Base-by-base conservation (phyloP, 2,329 filamentous ascomycete species). In the Aureobasidium mangrovei region DNA sequence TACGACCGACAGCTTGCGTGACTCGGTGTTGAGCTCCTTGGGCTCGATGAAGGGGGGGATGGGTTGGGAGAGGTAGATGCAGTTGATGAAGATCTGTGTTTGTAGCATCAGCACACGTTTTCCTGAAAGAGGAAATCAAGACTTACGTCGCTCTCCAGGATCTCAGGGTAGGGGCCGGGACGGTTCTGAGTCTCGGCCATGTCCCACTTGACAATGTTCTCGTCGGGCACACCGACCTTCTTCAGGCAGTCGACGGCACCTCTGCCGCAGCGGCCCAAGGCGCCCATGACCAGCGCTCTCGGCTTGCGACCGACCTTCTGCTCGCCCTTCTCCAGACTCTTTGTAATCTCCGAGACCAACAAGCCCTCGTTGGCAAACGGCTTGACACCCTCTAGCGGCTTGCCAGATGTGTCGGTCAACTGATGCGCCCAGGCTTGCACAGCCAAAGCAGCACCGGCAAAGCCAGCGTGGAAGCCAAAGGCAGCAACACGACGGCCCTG, bases 391-490 rank as follows among this genome's bases (percentile, higher is more conserved):
- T 84, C 83, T 56, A 91, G 79, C 51, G 82, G 79, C 69, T 82
- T 76, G 56, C 80, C 80, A 55, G 77, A 75, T 42, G 83, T 80
- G 69, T 91, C 80, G 41, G 79, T 80, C 59, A 91, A 76, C 71
- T 95, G 89, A 80, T 84, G 86, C 8, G 87, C 82, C 88, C 91
- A 95, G 42, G 83, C 82, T 78, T 90, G 80, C 38, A 94, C 70
- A 28, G 85, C 87, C 18, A 77, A 68, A 18, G 74, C 74, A 27
- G 73, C 71, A n/a, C 75, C 77, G 52, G 85, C 83, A 66, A 87
- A 93, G 24, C 88, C 88, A 31, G 88, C 88, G 58, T 84, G 81
- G 64, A 76, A 77, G 55, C 84, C 80, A 63, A 89, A 88, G 1
- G 83, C 83, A 7, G 84, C 84, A 1, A 91, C 83, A 58, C 87